Evolutionary conservation across 1,284 basidiomycete species (phyloP), one percentile per base, ranked within the genome.

Genomic region (Moniliophthora roreri): DNA sequence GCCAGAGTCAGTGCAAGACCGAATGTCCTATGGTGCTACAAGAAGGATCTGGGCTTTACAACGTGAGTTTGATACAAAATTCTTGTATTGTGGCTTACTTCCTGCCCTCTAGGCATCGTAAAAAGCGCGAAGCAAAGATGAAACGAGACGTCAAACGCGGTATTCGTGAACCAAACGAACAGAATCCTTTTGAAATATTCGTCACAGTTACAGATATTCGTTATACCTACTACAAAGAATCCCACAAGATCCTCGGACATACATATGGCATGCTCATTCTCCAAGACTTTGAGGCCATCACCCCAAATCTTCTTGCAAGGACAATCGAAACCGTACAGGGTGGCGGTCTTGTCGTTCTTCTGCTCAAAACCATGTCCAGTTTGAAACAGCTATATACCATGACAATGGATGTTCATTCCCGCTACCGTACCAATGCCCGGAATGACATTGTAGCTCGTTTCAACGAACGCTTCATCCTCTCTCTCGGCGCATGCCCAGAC

Each of bases 251-350:
- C 58, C 85, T 99, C 28, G 97, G 97, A 64, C 93, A 98, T 68
- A 99, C 97, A 0, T 98, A 91, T 70, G 96, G 96, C 42, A 99
- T 99, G 95, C 88, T 94, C 58, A 85, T 99, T 7, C 76, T 99
- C 53, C 97, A 99, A 73, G 97, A 99, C 67, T 99, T 99, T 63
- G 97, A 99, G 68, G 96, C 97, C 2, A 86, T 99, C 60, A 99
- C 97, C 1, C 97, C 97, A 26, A 99, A 99, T 74, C 74, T 98
- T 53, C 85, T 99, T 26, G 97, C 97, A 4, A 80, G 96, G 48
- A 99, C 97, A 18, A 95, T 99, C 54, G 97, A 99, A 76, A 99
- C 97, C 0, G 96, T 99, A 1, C 93, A 99, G 68, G 97, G 97
- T 20, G 97, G 97, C 32, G 97, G 97, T 3, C 76, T 98, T 35